A percentile compares a stretch with the other conserved stretches of the same genome.
Evolutionary conservation across 2,329 filamentous ascomycete genomes (phyloP).

Genomic region (Macrophomina phaseolina): DNA sequence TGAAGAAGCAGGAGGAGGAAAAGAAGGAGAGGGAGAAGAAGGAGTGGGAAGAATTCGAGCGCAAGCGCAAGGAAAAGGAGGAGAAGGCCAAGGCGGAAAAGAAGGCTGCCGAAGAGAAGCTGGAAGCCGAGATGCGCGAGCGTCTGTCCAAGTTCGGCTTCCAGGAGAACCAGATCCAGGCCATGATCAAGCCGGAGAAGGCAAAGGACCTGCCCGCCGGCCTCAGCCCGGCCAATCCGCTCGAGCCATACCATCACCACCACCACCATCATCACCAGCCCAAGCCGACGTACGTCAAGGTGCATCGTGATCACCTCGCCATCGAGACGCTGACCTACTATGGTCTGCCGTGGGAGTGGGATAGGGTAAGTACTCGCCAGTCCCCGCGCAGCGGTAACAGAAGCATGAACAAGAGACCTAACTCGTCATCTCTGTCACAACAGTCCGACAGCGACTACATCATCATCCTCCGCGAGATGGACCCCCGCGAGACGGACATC

Average conservation of each 20-base stretch:
- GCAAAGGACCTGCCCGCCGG: slow-evolving; percentile 43
- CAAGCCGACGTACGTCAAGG: slow-evolving; percentile 54
- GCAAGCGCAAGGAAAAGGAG: slow-evolving; percentile 48
- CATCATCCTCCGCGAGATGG: slow-evolving; percentile 57
- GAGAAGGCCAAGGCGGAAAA: slow-evolving; percentile 49
- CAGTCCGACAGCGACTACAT: slow-evolving; percentile 54
- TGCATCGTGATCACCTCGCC: slow-evolving; percentile 52
- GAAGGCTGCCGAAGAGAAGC: slow-evolving; percentile 46
- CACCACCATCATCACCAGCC: slow-evolving; percentile 30
- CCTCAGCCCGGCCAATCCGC: slow-evolving; percentile 34
- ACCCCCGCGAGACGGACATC: slow-evolving; percentile 54
- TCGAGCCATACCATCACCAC: slow-evolving; percentile 3
- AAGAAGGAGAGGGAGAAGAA: slow-evolving; percentile 50
- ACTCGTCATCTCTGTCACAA: not conserved
- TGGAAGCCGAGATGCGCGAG: slow-evolving; percentile 54
- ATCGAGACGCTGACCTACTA: slow-evolving; percentile 56
- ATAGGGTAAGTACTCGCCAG: slow-evolving; percentile 47
- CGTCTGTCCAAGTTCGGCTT: slow-evolving; percentile 52
- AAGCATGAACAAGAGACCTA: not conserved
- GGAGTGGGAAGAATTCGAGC: slow-evolving; percentile 48
- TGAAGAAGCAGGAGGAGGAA: slow-evolving; percentile 48
- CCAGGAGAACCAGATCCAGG: slow-evolving; percentile 55
- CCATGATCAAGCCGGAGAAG: slow-evolving; percentile 55
- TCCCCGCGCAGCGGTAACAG: no score
- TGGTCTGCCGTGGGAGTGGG: slow-evolving; percentile 55